Conservation (phyloP, 371 early-diverging fungal species). For the Mucor piriformis region DNA sequence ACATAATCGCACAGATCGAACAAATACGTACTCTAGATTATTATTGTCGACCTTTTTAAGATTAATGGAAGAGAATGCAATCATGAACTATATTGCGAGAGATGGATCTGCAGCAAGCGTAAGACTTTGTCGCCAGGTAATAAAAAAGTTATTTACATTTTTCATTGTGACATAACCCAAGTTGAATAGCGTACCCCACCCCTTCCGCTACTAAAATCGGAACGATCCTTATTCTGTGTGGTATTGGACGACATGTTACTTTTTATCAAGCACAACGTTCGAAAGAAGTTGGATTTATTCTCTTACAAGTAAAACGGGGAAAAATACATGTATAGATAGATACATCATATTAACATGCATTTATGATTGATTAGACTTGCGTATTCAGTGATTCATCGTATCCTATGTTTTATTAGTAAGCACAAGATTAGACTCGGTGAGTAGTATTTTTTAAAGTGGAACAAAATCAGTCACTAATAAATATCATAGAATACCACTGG, state of each 20-base stretch:
- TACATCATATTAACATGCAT: no score
- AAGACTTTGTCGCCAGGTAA: constrained; percentile 43
- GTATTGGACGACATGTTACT: constrained; percentile 48
- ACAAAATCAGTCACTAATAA: no score
- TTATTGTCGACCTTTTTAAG: constrained; percentile 42
- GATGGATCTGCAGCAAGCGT: constrained; percentile 20
- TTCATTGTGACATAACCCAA: no score
- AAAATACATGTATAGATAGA: no score
- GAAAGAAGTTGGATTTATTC: constrained; percentile 56
- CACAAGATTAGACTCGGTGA: constrained; percentile 51
- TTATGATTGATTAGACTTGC: constrained; percentile 37
- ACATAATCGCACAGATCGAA: constrained; percentile 50
- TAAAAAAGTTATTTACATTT: no score
- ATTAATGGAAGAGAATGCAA: constrained; percentile 42
- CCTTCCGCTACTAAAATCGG: constrained; percentile 48
- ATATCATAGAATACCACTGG: constrained; percentile 61
- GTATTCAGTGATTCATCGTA: constrained; percentile 45
- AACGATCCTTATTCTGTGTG: constrained; percentile 42
- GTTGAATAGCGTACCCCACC: constrained; percentile 48
- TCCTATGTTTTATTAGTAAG: constrained; percentile 41
- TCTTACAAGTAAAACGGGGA: constrained; percentile 58
- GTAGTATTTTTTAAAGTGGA: not conserved
- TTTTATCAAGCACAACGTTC: constrained; percentile 59
- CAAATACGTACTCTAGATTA: constrained; percentile 49
- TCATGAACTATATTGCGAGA: constrained; percentile 30